phyloP scores from a whole-genome alignment of 352 stramenopile genomes.

The Blastocystis sp. region DNA sequence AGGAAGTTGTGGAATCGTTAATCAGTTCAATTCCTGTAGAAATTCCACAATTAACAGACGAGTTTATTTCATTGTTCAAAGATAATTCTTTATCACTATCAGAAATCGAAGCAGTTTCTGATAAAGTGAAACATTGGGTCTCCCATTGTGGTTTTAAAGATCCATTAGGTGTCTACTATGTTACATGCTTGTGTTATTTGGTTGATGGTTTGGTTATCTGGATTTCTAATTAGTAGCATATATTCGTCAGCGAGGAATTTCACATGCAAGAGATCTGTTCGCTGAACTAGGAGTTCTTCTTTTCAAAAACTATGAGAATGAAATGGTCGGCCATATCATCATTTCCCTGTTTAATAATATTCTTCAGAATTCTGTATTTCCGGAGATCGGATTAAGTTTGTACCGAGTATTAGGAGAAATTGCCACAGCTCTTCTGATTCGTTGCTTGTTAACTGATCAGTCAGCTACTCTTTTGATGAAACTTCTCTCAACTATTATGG shows the following conservation, averaged over 20 bases:
- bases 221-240: no score
- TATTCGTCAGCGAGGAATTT: no score
- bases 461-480: neutral
- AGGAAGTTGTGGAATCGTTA: neutral
- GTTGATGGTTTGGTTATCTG: neutral
- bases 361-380: neutral
- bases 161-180: neutral
- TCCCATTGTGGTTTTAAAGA: neutral
- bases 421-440: neutral
- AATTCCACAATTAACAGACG: neutral
- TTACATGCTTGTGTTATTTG: neutral
- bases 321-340: neutral
- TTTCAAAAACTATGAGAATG: neutral
- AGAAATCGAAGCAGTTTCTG: neutral
- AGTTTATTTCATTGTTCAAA: neutral
- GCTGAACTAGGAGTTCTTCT: neutral
- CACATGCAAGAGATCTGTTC: neutral
- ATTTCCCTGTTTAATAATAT: neutral
- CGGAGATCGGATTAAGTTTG: neutral
- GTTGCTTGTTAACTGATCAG: neutral
- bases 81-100: neutral
- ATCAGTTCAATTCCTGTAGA: no score
- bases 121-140: neutral
- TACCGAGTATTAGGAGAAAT: neutral
- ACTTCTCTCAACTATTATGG: neutral